Percentiles rank a stretch among this genome's conserved stretches.
Evolutionary conservation across 768 basidiomycete genomes (phyloP).

Genomic region (Hemileccinum rubropunctum): DNA sequence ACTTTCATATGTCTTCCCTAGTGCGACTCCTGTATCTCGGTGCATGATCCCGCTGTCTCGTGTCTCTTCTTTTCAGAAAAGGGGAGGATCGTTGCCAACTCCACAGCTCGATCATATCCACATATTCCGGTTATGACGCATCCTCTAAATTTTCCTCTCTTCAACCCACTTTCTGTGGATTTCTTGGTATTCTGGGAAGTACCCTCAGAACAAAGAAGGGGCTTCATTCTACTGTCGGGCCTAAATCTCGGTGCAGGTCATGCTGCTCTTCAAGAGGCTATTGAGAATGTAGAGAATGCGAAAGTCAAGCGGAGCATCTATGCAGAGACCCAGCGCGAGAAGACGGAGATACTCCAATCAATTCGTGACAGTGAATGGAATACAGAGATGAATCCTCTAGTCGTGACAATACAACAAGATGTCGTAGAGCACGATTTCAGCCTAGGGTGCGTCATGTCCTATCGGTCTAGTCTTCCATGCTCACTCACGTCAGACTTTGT

Average conservation of each 20-base stretch:
- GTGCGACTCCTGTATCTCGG: slow-evolving; percentile 15
- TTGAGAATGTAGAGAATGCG: slow-evolving; percentile 56
- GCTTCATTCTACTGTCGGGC: slow-evolving; percentile 58
- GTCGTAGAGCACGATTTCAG: slow-evolving; percentile 62
- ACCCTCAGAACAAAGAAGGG: slow-evolving; percentile 54
- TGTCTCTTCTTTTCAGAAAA: slow-evolving; percentile 53
- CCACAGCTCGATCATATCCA: slow-evolving; percentile 42
- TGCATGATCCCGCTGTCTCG: slow-evolving; percentile 20
- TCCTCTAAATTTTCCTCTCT: slow-evolving; percentile 73
- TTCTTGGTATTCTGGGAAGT: slow-evolving; percentile 77
- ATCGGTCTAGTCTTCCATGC: background rate
- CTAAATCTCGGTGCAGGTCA: slow-evolving; percentile 66
- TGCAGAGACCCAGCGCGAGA: slow-evolving; percentile 82
- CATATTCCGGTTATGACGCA: slow-evolving; percentile 55
- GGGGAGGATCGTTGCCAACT: slow-evolving; percentile 39
- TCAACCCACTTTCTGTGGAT: slow-evolving; percentile 71
- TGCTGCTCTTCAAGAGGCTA: slow-evolving; percentile 58
- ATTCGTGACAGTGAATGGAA: slow-evolving; percentile 76
- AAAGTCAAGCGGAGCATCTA: slow-evolving; percentile 85
- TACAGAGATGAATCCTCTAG: slow-evolving; percentile 71
- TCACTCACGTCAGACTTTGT: slow-evolving; percentile 46
- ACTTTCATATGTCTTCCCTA: slow-evolving; percentile 3
- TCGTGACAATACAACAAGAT: slow-evolving; percentile 48
- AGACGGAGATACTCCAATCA: slow-evolving; percentile 60
- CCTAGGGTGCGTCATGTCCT: slow-evolving; percentile 52